Percentiles rank a stretch among this genome's conserved stretches.
Conservation (phyloP, 768 basidiomycete species). For the Leccinum disarticulatum region DNA sequence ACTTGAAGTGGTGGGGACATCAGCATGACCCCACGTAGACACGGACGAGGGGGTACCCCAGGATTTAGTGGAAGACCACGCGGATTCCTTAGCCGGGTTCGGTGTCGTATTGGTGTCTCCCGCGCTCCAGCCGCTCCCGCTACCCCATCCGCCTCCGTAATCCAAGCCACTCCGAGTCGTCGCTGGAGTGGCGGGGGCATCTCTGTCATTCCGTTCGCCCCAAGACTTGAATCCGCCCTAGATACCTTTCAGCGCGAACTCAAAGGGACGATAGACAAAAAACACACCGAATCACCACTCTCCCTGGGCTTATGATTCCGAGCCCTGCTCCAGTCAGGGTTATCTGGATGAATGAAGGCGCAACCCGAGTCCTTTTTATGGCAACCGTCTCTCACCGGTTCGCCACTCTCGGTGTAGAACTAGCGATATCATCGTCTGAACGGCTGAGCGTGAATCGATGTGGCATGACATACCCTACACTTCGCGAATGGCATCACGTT, state of each 20-base stretch:
- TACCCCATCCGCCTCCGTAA: slow-evolving; percentile 7
- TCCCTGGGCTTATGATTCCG: slow-evolving; percentile 10
- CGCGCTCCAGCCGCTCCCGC: slow-evolving; percentile 9
- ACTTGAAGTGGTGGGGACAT: not conserved
- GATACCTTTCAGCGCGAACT: not conserved
- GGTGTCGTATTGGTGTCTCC: slow-evolving; percentile 4
- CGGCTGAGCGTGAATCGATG: slow-evolving; percentile 2
- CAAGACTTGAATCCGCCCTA: slow-evolving; percentile 13
- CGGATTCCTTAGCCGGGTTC: slow-evolving; percentile 2
- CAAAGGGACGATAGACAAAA: not conserved
- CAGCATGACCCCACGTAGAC: slow-evolving; percentile 1
- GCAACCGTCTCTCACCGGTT: slow-evolving; percentile 30
- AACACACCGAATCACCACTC: slow-evolving; percentile 21
- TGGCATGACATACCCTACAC: slow-evolving; percentile 24
- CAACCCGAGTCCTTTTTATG: slow-evolving; percentile 21
- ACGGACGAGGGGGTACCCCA: not conserved
- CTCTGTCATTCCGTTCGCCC: slow-evolving; percentile 4
- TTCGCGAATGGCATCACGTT: slow-evolving; percentile 23
- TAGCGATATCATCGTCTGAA: slow-evolving; percentile 7
- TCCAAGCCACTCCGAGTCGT: not conserved
- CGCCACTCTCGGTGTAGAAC: slow-evolving; percentile 34
- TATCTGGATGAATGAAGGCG: slow-evolving; percentile 32
- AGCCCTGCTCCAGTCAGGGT: slow-evolving; percentile 25
- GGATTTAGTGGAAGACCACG: not conserved
- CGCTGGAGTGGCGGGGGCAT: not conserved